Conservation (phyloP, 73 alveolate species). For the Paramecium octaurelia region DNA sequence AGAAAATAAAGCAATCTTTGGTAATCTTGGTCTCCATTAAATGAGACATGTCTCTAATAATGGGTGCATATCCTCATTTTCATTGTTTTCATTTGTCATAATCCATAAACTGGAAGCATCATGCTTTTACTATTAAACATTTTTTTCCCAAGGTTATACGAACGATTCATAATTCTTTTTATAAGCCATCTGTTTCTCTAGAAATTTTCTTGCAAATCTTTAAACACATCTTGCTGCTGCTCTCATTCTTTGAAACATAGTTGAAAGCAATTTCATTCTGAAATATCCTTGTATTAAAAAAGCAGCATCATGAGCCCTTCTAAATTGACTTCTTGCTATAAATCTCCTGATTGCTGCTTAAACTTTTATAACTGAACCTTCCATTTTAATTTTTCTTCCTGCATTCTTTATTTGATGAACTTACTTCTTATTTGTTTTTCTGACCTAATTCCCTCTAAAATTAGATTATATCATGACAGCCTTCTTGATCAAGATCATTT, state of each 20-base stretch:
- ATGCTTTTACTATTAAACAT: neutral
- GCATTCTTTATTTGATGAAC: conserved; percentile 64
- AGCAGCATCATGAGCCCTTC: conserved; percentile 67
- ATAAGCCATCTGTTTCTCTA: neutral
- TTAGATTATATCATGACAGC: conserved; percentile 58
- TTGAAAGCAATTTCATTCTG: conserved; percentile 68
- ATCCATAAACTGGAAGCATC: conserved; percentile 24
- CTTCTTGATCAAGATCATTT: conserved; percentile 51
- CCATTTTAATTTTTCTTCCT: conserved; percentile 38
- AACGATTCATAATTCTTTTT: neutral
- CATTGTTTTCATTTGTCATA: neutral
- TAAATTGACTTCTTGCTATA: conserved; percentile 71
- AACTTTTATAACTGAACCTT: conserved; percentile 60
- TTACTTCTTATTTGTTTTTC: conserved; percentile 53
- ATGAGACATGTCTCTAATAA: neutral
- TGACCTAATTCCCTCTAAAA: conserved; percentile 66
- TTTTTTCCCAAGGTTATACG: conserved; percentile 13
- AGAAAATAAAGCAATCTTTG: neutral
- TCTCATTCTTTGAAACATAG: conserved; percentile 65
- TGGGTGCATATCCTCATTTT: neutral
- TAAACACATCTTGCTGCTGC: conserved; percentile 53
- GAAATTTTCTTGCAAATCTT: neutral
- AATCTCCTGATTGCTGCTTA: conserved; percentile 64
- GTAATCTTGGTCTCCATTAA: conserved; percentile 42
- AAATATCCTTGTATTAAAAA: conserved; percentile 65